phyloP scores from a whole-genome alignment of 2,329 filamentous ascomycete species.

The Fusarium burgessii region DNA sequence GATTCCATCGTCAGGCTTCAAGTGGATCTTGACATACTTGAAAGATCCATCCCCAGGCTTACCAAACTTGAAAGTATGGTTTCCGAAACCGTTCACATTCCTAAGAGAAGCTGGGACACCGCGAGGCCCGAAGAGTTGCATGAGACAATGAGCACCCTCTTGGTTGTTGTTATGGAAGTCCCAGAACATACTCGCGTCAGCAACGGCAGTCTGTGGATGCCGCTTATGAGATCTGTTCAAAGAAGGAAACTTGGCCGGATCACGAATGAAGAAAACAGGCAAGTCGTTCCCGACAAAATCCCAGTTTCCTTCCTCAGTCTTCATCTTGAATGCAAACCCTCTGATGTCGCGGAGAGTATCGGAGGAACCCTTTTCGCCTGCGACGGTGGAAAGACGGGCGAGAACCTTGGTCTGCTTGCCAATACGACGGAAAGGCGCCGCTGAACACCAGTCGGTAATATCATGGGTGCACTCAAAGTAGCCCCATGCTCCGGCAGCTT shows the following conservation, averaged over 20 bases:
- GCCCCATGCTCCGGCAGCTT: conserved; percentile 12
- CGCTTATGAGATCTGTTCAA: conserved; percentile 7
- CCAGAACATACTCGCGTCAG: conserved; percentile 14
- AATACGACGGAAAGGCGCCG: neutral
- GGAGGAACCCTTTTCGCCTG: neutral
- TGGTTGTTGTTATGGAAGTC: conserved; percentile 15
- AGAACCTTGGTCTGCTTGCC: conserved; percentile 1
- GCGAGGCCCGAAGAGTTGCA: neutral
- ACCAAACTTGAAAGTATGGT: conserved; percentile 8
- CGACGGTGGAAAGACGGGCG: conserved; percentile 1
- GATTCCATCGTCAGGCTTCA: conserved; percentile 11
- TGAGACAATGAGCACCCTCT: conserved; percentile 4
- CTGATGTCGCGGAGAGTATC: conserved; percentile 9
- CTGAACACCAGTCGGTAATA: conserved; percentile 14
- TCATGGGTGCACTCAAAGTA: conserved; percentile 9
- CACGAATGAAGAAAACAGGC: conserved; percentile 9
- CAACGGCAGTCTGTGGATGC: neutral
- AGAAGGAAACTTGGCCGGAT: conserved; percentile 5
- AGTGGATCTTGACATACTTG: conserved; percentile 16
- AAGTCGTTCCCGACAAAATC: conserved; percentile 17
- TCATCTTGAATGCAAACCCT: conserved; percentile 13
- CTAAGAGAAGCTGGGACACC: neutral
- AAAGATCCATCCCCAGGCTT: conserved; percentile 12
- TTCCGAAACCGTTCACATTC: conserved; percentile 2
- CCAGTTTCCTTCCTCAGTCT: conserved; percentile 13